phyloP scores from a whole-genome alignment of 208 protist genomes.

The Plasmodiophora brassicae region DNA sequence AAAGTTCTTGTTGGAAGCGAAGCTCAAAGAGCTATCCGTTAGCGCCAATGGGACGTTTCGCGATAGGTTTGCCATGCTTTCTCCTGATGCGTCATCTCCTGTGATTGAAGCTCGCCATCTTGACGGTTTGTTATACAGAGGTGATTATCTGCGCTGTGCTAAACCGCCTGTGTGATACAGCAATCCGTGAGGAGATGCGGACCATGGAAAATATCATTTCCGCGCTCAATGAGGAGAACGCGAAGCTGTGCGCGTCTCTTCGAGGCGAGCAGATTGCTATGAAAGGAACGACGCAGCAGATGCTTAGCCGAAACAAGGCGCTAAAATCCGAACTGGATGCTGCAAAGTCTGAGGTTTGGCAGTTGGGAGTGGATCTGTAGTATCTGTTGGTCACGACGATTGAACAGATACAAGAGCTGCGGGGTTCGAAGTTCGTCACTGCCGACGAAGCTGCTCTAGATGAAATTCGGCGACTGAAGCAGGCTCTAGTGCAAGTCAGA shows the following conservation, averaged over 20 bases:
- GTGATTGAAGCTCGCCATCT: neutral
- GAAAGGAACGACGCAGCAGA: conserved; percentile 28
- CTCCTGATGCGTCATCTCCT: neutral
- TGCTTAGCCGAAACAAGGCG: neutral
- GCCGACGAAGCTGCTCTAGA: neutral
- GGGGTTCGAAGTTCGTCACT: neutral
- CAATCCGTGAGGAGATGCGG: neutral
- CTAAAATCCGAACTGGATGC: neutral
- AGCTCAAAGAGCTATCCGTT: neutral
- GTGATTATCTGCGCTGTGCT: neutral
- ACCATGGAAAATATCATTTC: conserved; percentile 3
- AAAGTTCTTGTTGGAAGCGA: conserved; percentile 13
- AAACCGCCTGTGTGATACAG: neutral
- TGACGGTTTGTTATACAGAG: neutral
- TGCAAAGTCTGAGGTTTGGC: neutral
- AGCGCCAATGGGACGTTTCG: neutral
- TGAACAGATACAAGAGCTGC: conserved; percentile 5
- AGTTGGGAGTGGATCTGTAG: neutral
- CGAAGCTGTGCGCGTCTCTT: neutral
- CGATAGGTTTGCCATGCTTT: neutral
- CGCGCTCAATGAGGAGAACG: conserved; percentile 21
- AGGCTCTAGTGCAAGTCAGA: neutral
- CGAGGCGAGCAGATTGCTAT: neutral
- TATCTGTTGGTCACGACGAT: neutral
- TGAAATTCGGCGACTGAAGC: conserved; percentile 15